Base-by-base conservation (phyloP, 306 rosid genomes). In the Pyrus communis region DNA sequence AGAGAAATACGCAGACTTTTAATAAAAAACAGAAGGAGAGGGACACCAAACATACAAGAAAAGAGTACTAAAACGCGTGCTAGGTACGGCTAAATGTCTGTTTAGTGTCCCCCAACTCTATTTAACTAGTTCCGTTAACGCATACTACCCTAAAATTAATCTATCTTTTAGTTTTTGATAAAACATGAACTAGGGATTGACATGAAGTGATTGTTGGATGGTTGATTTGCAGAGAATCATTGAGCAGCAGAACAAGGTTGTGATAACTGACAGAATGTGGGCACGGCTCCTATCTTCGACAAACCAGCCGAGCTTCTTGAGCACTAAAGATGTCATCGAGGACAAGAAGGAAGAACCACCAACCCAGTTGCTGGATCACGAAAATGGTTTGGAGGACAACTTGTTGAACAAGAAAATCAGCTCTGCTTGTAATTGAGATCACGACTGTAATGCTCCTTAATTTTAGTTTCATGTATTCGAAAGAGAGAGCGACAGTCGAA, bases 201-300 rank as follows among this genome's bases (percentile, higher is more conserved):
- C 19, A 46, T 14, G 52, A 21, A 38, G 68, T 61, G 51, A 57
- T 81, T 57, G 52, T 60, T 75, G 74, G 45, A 19, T 23, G 18
- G 52, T 13, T 46, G 7, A 14, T 78, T 35, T 78, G 88, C 93
- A 95, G 99, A 83, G 91, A 86, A 88, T 95, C 67, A 89, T 59
- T 0, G 97, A 95, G 84, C 85, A 73, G 45, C 90, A 64, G 76
- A 86, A 89, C 84, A 75, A 86, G 11, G 99, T 95, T 14, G 99
- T 92, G 87, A 95, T 92, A 77, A 89, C 97, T 5, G 99, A 92
- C 72, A 88, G 96, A 85, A 92, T 91, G 99, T 95, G 99, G 98
- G 99, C 99, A 12, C 84, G 99, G 91, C 88, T 95, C 59, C 84
- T 95, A 72, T 95, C 97, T 45, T 95, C 99, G 10, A 95, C 99